These are phyloP conservation scores for Lentinula novae-zelandiae DNA, from an alignment of 1,284 basidiomycete species.

Conservation along the genomic window DNA sequence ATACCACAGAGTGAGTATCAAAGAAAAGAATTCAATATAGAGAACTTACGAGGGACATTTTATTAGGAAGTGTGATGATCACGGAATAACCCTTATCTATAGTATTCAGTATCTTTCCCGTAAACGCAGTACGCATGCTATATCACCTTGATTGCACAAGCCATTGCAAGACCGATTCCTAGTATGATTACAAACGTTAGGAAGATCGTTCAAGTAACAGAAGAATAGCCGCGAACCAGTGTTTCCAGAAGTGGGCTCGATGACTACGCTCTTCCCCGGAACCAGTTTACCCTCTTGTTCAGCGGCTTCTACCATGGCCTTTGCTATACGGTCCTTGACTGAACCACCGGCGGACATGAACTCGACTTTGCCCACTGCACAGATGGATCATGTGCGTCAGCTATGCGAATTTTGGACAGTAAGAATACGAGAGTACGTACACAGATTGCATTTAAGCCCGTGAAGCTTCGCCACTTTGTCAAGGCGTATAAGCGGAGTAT, in stretches of 20 bases:
- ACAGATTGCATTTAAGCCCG: conserved; percentile 85
- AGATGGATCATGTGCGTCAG: conserved; percentile 1
- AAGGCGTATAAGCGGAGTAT: conserved; percentile 88
- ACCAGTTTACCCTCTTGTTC: conserved; percentile 85
- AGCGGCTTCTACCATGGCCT: conserved; percentile 94
- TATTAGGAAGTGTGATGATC: conserved; percentile 95
- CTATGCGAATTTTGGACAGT: background rate
- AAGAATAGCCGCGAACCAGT: conserved; percentile 61
- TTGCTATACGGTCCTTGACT: conserved; percentile 95
- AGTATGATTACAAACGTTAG: conserved; percentile 9
- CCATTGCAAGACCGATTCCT: conserved; percentile 91
- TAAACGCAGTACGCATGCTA: background rate
- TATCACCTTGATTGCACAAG: conserved; percentile 85
- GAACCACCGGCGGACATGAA: conserved; percentile 91
- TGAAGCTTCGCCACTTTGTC: conserved; percentile 75
- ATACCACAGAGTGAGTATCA: background rate
- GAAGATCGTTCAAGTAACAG: background rate
- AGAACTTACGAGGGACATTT: conserved; percentile 79
- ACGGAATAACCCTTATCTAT: conserved; percentile 83
- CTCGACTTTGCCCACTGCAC: conserved; percentile 84
- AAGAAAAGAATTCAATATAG: background rate
- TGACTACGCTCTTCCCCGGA: conserved; percentile 87
- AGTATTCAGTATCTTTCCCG: conserved; percentile 67
- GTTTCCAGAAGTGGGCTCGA: conserved; percentile 93
- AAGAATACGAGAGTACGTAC: conserved; percentile 44